These are phyloP conservation scores for Mycena vulgaris DNA, from an alignment of 768 basidiomycete genomes.

Conservation along the genomic window DNA sequence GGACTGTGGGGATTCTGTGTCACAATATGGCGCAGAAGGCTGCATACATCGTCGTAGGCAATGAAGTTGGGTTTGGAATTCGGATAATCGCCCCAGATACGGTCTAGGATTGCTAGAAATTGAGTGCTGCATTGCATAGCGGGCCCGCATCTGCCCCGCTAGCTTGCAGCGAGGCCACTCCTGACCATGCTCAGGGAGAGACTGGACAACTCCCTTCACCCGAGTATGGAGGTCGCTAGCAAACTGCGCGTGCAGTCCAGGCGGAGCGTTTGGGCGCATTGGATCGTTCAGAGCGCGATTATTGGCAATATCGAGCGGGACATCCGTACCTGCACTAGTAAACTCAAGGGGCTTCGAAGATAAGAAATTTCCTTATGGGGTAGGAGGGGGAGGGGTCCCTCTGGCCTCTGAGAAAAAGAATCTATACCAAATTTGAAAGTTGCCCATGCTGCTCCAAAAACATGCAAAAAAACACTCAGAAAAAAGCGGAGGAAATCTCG, in stretches of 20 bases:
- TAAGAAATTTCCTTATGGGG: too few species aligned
- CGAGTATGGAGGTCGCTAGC: background rate
- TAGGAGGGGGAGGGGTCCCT: too few species aligned
- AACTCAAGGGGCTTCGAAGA: too few species aligned
- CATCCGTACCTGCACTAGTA: constrained; percentile 3
- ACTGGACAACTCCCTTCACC: background rate
- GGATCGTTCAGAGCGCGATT: background rate
- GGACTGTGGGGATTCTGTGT: background rate
- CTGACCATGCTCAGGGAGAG: background rate
- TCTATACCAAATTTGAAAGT: too few species aligned
- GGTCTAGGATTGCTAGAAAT: background rate
- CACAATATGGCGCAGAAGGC: background rate
- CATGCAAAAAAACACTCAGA: too few species aligned
- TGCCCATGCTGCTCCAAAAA: too few species aligned
- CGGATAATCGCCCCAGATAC: background rate
- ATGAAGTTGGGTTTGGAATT: constrained; percentile 3
- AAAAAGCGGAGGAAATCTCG: too few species aligned
- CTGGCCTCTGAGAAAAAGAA: too few species aligned
- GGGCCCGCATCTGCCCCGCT: background rate
- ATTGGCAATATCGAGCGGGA: constrained; percentile 14
- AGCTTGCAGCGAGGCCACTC: background rate
- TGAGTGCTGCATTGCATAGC: background rate
- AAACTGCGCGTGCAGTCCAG: background rate
- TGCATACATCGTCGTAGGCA: background rate
- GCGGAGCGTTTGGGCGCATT: background rate